A percentile compares a stretch with the other conserved stretches of the same genome.
phyloP scores from a whole-genome alignment of 2,329 filamentous ascomycete species.

The Xylariales sp. region DNA sequence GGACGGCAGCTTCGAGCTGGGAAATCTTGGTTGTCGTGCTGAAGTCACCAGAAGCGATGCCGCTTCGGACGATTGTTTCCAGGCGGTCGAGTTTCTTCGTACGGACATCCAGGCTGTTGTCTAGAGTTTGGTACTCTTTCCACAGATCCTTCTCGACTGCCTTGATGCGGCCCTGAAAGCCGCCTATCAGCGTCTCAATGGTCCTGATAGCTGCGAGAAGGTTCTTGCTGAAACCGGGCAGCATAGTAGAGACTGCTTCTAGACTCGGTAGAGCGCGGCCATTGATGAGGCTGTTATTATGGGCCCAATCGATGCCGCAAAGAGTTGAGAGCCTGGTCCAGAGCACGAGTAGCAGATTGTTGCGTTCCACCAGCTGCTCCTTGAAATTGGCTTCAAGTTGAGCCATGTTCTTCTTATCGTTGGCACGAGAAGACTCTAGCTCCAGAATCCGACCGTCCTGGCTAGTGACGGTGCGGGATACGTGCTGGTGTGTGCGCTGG shows the following conservation, averaged over 20 bases:
- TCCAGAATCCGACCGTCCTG: constrained; percentile 83
- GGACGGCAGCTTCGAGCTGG: constrained; percentile 56
- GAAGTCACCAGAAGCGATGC: constrained; percentile 45
- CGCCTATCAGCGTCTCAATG: constrained; percentile 72
- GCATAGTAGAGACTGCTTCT: constrained; percentile 78
- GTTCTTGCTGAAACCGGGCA: constrained; percentile 87
- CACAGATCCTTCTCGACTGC: constrained; percentile 84
- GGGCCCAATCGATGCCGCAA: constrained; percentile 88
- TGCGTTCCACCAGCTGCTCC: constrained; percentile 85
- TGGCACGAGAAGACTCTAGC: constrained; percentile 72
- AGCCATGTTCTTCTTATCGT: constrained; percentile 73
- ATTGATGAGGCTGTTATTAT: constrained; percentile 83
- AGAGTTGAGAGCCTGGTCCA: constrained; percentile 85
- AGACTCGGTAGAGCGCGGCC: constrained; percentile 77
- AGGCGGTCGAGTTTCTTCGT: constrained; percentile 83
- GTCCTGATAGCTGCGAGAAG: constrained; percentile 81
- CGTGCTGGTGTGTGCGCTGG: constrained; percentile 81
- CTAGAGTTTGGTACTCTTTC: constrained; percentile 83
- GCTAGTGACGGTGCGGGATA: constrained; percentile 77
- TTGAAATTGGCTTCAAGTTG: constrained; percentile 74
- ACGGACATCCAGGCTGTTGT: constrained; percentile 73
- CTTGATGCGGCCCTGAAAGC: constrained; percentile 76
- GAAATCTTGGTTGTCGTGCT: constrained; percentile 41
- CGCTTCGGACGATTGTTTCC: constrained; percentile 71
- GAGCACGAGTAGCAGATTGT: constrained; percentile 78